phyloP scores from a whole-genome alignment of 2,329 filamentous ascomycete species.

The Arthroderma sp. region DNA sequence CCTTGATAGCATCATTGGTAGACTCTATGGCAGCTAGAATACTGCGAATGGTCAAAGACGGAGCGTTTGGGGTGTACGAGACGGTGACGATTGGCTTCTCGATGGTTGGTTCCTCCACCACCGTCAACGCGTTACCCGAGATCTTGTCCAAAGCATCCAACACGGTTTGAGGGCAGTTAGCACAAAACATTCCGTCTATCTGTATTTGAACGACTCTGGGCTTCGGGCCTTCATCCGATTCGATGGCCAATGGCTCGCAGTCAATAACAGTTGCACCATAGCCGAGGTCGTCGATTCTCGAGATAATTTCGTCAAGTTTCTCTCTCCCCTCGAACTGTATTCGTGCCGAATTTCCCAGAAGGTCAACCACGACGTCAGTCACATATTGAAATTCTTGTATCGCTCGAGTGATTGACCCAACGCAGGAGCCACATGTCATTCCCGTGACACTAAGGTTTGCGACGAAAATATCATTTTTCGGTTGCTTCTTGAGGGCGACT shows the following conservation, averaged over 20 bases:
- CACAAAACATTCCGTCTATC: constrained; percentile 62
- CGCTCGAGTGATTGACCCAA: constrained; percentile 35
- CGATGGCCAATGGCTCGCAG: constrained; percentile 20
- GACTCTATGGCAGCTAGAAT: constrained; percentile 56
- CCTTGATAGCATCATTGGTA: constrained; percentile 51
- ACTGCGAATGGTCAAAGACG: constrained; percentile 59
- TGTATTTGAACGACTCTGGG: constrained; percentile 50
- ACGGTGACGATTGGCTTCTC: constrained; percentile 56
- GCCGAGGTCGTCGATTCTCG: constrained; percentile 45
- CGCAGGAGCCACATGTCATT: constrained; percentile 47
- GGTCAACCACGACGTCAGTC: constrained; percentile 35
- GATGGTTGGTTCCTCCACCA: constrained; percentile 37
- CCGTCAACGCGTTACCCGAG: constrained; percentile 33
- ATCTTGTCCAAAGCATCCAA: constrained; percentile 26
- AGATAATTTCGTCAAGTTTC: constrained; percentile 32
- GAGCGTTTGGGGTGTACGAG: constrained; percentile 54
- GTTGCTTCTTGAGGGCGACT: constrained; percentile 12
- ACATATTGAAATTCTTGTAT: constrained; percentile 36
- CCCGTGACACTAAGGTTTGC: constrained; percentile 41
- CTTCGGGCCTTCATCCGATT: constrained; percentile 17
- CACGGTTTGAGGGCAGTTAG: constrained; percentile 48
- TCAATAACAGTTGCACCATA: constrained; percentile 51
- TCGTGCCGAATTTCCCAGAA: constrained; percentile 38
- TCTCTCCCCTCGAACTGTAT: constrained; percentile 37
- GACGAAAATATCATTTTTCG: constrained; percentile 14